phyloP scores from a whole-genome alignment of 805 yeast genomes.

The Metschnikowia similis region DNA sequence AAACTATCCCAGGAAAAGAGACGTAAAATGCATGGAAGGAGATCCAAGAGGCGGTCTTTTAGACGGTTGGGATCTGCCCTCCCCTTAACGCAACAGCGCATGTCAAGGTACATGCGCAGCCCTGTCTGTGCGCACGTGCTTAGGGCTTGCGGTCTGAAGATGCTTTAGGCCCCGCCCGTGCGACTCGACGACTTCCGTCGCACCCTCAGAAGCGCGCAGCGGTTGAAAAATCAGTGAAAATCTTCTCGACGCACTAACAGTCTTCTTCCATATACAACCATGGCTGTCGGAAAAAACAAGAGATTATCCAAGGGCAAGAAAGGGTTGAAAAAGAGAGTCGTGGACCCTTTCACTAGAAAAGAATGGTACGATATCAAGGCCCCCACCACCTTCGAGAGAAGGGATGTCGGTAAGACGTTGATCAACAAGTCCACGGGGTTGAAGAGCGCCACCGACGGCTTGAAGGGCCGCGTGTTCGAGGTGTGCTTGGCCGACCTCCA shows the following conservation, averaged over 20 bases:
- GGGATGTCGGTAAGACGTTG: constrained; percentile 97
- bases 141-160: constrained; percentile 11
- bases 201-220: constrained; percentile 6
- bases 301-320: constrained; percentile 88
- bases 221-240: constrained; percentile 2
- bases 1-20: constrained; percentile 25
- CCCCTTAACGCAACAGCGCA: no score
- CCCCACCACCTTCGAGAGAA: constrained; percentile 97
- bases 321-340: constrained; percentile 98
- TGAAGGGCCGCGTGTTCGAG: constrained; percentile 97
- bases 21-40: no score
- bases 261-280: constrained; percentile 16
- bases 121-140: constrained; percentile 10
- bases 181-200: not conserved
- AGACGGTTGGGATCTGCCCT: no score
- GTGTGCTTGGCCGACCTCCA: constrained; percentile 95
- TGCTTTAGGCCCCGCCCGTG: not conserved
- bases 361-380: constrained; percentile 99
- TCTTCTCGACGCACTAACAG: constrained; percentile 9
- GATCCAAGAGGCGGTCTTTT: no score
- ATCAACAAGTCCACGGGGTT: constrained; percentile 98
- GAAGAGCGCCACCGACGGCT: constrained; percentile 95
- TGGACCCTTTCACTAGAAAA: constrained; percentile 99
- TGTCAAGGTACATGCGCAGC: not conserved
- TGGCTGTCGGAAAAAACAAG: constrained; percentile 90